Evolutionary conservation across 2,329 filamentous ascomycete genomes (phyloP), one percentile per base, ranked within the genome.

Genomic region (Aspergillus pseudoglaucus): DNA sequence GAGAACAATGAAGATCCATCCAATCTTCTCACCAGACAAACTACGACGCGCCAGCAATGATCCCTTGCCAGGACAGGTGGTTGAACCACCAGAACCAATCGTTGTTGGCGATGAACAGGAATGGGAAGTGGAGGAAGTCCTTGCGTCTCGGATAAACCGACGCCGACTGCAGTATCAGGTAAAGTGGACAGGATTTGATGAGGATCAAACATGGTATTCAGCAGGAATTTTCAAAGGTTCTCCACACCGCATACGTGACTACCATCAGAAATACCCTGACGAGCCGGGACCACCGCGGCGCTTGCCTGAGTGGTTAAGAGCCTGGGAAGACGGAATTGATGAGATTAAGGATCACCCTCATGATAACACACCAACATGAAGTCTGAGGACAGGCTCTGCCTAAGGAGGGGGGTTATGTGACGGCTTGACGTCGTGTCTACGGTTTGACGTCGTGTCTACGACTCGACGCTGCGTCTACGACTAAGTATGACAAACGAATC

Each of bases 61-160:
- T 7, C 32, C 32, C 10, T 15, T 35, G 32, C 32, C 32, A n/a
- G 32, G 32, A 3, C 4, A 35, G n/a, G 32, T 35, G 8, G 12
- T 5, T 2, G 32, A 35, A n/a, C 12, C 32, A n/a, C 32, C n/a
- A 5, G 32, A 35, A 35, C 32, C 32, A 35, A 35, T 35, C 2
- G 23, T 25, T 1, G 23, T 25, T 6, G 23, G 6, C 1, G 23
- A 25, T 25, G 23, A 8, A n/a, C 30, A 44, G 6, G 52, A 52
- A 45, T 52, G 42, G 49, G 49, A 50, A 12, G 45, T 54, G 3
- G 48, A 51, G 15, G 18, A 47, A n/a, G 47, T 55, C 1, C 20
- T 55, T 1, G 48, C 44, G 5, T 35, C 41, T 2, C 20, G 48
- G 4, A 9, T 48, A 4, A 14, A 33, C 6, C 38, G 39, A 6